Percentiles rank a stretch among this genome's conserved stretches.
phyloP scores from a whole-genome alignment of 305 asterid species.

The Fraxinus platypoda region DNA sequence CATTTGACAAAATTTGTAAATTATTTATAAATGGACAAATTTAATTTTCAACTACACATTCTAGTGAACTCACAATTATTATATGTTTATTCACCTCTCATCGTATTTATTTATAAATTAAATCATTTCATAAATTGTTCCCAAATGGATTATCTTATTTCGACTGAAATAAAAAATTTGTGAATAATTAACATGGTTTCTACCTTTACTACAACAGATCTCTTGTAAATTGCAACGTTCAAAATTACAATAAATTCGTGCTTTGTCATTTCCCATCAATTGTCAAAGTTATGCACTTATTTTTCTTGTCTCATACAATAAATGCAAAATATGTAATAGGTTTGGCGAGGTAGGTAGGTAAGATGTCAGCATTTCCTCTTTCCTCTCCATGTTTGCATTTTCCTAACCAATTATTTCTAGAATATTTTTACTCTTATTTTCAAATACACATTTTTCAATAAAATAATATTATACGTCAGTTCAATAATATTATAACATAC shows the following conservation, averaged over 20 bases:
- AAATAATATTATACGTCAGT: no score
- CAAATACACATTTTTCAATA: no score
- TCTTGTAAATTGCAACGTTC: not conserved
- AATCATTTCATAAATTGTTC: not conserved
- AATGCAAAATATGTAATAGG: not conserved
- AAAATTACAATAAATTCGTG: not conserved
- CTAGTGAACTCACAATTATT: not conserved
- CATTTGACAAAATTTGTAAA: not conserved
- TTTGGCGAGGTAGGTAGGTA: not conserved
- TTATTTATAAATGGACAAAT: no score
- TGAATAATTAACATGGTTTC: not conserved
- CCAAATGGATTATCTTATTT: not conserved
- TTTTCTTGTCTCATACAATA: not conserved
- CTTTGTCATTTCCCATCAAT: not conserved
- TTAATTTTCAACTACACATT: not conserved
- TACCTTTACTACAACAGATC: not conserved
- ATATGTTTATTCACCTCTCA: not conserved
- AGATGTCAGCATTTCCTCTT: not conserved
- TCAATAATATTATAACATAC: no score
- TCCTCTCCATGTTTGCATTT: not conserved
- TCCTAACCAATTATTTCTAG: no score
- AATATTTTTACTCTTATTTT: no score
- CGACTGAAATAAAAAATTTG: not conserved
- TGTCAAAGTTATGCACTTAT: not conserved
- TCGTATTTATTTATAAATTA: no score